These are phyloP conservation scores for Tuber calosporum DNA, from an alignment of 495 filamentous ascomycete species.

Conservation along the genomic window DNA sequence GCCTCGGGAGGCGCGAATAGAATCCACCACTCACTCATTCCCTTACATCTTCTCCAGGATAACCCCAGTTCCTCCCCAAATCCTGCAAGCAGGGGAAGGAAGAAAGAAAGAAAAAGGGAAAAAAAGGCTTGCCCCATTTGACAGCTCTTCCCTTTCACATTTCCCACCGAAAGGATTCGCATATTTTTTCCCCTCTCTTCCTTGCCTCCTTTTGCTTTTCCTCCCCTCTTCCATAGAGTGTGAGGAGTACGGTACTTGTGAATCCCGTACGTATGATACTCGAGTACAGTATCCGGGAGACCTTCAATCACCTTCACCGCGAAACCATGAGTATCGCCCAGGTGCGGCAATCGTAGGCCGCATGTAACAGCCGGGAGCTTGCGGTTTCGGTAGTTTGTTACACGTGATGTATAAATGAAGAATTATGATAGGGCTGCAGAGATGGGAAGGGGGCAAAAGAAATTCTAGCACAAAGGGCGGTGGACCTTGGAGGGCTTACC, in stretches of 20 bases:
- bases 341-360: background rate
- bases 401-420: background rate
- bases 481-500: background rate
- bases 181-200: background rate
- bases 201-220: background rate
- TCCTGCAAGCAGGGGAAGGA: slow-evolving; percentile 4
- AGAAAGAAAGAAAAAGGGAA: background rate
- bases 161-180: slow-evolving; percentile 2
- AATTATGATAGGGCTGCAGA: background rate
- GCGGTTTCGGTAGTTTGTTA: background rate
- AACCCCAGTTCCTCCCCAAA: slow-evolving; percentile 1
- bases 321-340: background rate
- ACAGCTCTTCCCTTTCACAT: background rate
- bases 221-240: background rate
- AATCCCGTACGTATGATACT: no score
- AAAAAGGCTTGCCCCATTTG: background rate
- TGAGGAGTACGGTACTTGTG: background rate
- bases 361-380: background rate
- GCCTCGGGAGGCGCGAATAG: background rate
- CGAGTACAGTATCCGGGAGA: background rate
- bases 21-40: background rate
- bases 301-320: background rate
- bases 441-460: background rate
- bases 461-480: background rate
- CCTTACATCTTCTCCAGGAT: slow-evolving; percentile 1